Percentiles rank a stretch among this genome's conserved stretches.
Evolutionary conservation across 352 stramenopile genomes (phyloP).

Genomic region (Phytophthora hibernalis): DNA sequence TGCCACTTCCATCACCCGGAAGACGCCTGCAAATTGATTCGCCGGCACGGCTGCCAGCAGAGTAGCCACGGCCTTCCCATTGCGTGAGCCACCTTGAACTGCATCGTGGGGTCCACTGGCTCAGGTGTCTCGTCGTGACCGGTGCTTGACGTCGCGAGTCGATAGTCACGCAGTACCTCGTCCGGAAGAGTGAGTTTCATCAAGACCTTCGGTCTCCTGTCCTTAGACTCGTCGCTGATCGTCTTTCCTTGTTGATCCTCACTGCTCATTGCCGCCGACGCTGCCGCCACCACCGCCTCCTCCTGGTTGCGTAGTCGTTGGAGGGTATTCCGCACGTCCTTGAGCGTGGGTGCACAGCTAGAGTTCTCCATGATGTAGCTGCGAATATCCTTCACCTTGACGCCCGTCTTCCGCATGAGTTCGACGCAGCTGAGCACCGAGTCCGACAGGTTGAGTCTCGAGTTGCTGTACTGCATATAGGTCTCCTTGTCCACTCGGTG

Average conservation of each 20-base stretch:
- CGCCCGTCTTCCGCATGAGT: conserved; percentile 44
- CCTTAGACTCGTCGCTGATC: not conserved
- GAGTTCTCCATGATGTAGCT: conserved; percentile 44
- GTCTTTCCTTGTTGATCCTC: not conserved
- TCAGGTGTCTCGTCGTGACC: not conserved
- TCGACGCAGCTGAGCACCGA: conserved; percentile 41
- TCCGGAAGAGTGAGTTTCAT: conserved; percentile 16
- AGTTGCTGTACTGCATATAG: conserved; percentile 46
- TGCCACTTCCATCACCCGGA: conserved; percentile 44
- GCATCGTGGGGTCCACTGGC: conserved; percentile 29
- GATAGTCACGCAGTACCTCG: conserved; percentile 26
- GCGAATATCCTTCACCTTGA: conserved; percentile 41
- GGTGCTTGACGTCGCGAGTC: conserved; percentile 1
- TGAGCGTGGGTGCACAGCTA: conserved; percentile 40
- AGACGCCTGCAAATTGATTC: conserved; percentile 29
- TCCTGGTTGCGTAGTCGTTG: conserved; percentile 31
- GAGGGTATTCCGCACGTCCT: conserved; percentile 48
- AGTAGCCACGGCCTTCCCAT: conserved; percentile 36
- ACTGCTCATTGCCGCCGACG: conserved; percentile 1
- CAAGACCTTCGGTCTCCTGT: not conserved
- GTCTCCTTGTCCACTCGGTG: conserved; percentile 44
- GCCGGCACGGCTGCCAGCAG: conserved; percentile 33
- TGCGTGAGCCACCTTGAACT: conserved; percentile 37
- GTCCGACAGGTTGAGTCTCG: conserved; percentile 35
- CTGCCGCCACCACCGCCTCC: conserved; percentile 4